Evolutionary conservation across 1,284 basidiomycete species (phyloP).

Genomic region (Sporisorium reilianum): DNA sequence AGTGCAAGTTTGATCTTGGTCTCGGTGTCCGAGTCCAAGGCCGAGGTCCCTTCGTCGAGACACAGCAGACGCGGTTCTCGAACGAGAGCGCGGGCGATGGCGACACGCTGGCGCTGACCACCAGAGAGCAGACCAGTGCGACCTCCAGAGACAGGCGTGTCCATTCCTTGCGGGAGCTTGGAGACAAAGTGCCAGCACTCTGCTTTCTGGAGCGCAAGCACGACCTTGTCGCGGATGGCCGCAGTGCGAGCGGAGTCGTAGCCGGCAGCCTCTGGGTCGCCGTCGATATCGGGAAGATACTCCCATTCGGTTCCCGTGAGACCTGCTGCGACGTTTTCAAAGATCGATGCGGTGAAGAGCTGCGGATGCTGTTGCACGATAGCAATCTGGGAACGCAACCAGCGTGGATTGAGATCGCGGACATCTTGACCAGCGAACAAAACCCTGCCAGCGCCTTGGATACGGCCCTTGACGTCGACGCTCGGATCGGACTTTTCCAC

Average conservation of each 20-base stretch:
- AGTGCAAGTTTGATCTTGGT: constrained; percentile 60
- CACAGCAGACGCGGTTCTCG: constrained; percentile 61
- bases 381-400: constrained; percentile 71
- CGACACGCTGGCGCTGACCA: constrained; percentile 66
- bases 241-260: constrained; percentile 33
- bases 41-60: constrained; percentile 67
- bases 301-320: constrained; percentile 56
- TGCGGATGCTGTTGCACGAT: constrained; percentile 71
- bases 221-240: constrained; percentile 65
- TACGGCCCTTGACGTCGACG: constrained; percentile 27
- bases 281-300: constrained; percentile 48
- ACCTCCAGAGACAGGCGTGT: constrained; percentile 69
- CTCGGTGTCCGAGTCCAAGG: constrained; percentile 65
- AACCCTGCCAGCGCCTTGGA: constrained; percentile 58
- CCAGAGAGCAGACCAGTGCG: constrained; percentile 67
- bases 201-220: constrained; percentile 66
- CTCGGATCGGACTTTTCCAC: constrained; percentile 25
- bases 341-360: constrained; percentile 64
- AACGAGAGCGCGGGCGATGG: constrained; percentile 66
- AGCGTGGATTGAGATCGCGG: constrained; percentile 69
- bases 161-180: constrained; percentile 69
- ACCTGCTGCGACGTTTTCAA: constrained; percentile 67
- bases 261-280: constrained; percentile 17
- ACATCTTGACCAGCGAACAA: constrained; percentile 68
- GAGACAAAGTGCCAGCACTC: constrained; percentile 71